These are phyloP conservation scores for Geopyxis carbonaria DNA, from an alignment of 495 filamentous ascomycete genomes.

Conservation along the genomic window DNA sequence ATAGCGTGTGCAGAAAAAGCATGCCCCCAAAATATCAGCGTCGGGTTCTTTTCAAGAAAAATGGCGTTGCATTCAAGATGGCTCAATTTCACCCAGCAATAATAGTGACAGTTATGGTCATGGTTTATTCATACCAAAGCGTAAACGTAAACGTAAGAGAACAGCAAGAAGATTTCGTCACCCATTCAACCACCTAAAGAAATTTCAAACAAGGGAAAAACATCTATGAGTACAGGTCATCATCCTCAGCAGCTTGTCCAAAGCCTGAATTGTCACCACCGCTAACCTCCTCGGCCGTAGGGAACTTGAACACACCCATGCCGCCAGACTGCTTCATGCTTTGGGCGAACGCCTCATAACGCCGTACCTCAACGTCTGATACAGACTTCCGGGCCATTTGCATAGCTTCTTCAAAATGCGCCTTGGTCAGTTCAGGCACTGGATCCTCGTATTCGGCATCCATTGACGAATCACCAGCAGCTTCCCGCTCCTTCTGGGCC, in stretches of 20 bases:
- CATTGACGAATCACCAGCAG: slow-evolving; percentile 60
- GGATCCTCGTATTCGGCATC: slow-evolving; percentile 77
- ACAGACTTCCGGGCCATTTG: slow-evolving; percentile 79
- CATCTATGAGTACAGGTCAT: slow-evolving; percentile 51
- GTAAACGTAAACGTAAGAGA: too few relatives aligned
- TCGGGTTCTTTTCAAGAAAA: too few relatives aligned
- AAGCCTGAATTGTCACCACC: slow-evolving; percentile 43
- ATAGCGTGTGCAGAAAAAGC: too few relatives aligned
- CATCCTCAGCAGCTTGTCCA: slow-evolving; percentile 71
- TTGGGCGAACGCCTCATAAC: slow-evolving; percentile 96
- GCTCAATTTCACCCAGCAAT: too few relatives aligned
- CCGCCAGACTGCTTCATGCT: slow-evolving; percentile 95
- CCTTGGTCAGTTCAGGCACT: slow-evolving; percentile 83
- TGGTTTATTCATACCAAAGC: too few relatives aligned
- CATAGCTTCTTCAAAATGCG: slow-evolving; percentile 99
- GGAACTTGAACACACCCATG: slow-evolving; percentile 95
- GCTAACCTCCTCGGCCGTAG: slow-evolving; percentile 46
- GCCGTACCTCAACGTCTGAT: slow-evolving; percentile 86
- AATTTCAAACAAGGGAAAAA: slow-evolving; percentile 10
- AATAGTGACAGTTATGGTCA: too few relatives aligned
- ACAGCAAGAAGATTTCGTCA: too few relatives aligned
- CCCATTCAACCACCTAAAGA: neutral
- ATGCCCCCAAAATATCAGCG: too few relatives aligned
- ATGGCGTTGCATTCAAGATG: too few relatives aligned
- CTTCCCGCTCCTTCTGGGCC: slow-evolving; percentile 71